Percentiles rank a stretch among this genome's conserved stretches.
phyloP scores from a whole-genome alignment of 805 yeast genomes.

The Nakazawaea anatomiae region DNA sequence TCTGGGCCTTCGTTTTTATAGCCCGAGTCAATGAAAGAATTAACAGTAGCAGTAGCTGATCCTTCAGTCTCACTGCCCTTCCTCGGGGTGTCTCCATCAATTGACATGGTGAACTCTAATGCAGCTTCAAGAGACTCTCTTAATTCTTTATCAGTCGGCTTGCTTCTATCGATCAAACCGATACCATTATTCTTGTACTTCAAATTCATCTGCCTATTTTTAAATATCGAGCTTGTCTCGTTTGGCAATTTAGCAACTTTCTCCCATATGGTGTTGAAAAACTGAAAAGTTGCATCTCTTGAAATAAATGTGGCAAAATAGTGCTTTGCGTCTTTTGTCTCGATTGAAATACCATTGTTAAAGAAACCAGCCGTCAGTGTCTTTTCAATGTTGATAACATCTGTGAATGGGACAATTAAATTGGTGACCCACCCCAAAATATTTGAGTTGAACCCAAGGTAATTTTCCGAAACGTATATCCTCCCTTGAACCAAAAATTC shows the following conservation, averaged over 20 bases:
- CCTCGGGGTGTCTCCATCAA: slow-evolving; percentile 20
- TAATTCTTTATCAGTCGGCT: slow-evolving; percentile 10
- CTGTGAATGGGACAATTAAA: slow-evolving; percentile 63
- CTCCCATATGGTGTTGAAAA: slow-evolving; percentile 69
- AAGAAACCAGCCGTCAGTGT: slow-evolving; percentile 83
- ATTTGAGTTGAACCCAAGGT: slow-evolving; percentile 81
- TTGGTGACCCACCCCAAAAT: slow-evolving; percentile 89
- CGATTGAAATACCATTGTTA: slow-evolving; percentile 80
- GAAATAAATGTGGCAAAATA: slow-evolving; percentile 84
- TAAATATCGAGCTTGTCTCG: slow-evolving; percentile 3
- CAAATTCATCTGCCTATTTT: slow-evolving; percentile 3
- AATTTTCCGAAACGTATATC: slow-evolving; percentile 69
- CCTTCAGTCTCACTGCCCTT: slow-evolving; percentile 6
- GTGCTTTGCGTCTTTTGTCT: slow-evolving; percentile 58
- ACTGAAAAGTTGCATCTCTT: slow-evolving; percentile 69
- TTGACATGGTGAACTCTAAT: slow-evolving; percentile 10
- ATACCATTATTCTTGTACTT: slow-evolving; percentile 8
- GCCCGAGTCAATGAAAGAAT: slow-evolving; percentile 7
- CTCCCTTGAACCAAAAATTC: slow-evolving; percentile 88
- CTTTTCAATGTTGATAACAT: slow-evolving; percentile 70
- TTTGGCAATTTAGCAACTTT: slow-evolving; percentile 19
- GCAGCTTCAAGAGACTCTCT: slow-evolving; percentile 5
- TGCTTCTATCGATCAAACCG: slow-evolving; percentile 21
- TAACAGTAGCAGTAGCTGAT: background rate
- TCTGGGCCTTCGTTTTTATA: slow-evolving; percentile 59